phyloP scores from a whole-genome alignment of 805 yeast genomes.

The Wickerhamiella slavikovae region DNA sequence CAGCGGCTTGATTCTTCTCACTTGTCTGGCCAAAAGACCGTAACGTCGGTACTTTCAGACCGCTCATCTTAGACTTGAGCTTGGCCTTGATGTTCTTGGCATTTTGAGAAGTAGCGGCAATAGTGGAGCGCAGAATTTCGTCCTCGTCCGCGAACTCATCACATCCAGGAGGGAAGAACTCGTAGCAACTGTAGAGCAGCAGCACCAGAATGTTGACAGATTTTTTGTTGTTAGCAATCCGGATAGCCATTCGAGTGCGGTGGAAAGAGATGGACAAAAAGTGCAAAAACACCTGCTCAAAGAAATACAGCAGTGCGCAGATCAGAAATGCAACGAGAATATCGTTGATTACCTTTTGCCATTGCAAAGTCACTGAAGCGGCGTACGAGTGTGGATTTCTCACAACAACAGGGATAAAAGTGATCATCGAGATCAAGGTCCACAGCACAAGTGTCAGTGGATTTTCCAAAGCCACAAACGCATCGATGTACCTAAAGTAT shows the following conservation, averaged over 20 bases:
- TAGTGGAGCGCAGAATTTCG: constrained; percentile 11
- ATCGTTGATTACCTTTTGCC: constrained; percentile 19
- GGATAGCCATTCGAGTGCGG: constrained; percentile 18
- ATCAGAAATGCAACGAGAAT: constrained; percentile 20
- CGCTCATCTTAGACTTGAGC: constrained; percentile 2
- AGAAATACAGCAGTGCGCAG: constrained; percentile 17
- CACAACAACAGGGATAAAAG: constrained; percentile 18
- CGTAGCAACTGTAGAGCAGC: constrained; percentile 16
- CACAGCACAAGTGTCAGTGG: constrained; percentile 18
- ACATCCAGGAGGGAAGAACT: constrained; percentile 18
- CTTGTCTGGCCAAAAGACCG: constrained; percentile 1
- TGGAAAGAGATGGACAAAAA: constrained; percentile 22
- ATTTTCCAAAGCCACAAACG: constrained; percentile 18
- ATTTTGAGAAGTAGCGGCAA: constrained; percentile 1
- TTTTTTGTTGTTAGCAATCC: constrained; percentile 20
- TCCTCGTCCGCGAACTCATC: constrained; percentile 21
- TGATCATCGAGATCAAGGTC: constrained; percentile 19
- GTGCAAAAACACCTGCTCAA: constrained; percentile 20
- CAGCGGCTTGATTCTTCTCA: constrained; percentile 1
- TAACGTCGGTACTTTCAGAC: too few relatives aligned
- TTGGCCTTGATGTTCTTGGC: too few relatives aligned
- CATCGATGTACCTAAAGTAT: constrained; percentile 14
- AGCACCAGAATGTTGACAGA: constrained; percentile 13
- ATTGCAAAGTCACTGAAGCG: constrained; percentile 11
- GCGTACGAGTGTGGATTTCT: constrained; percentile 12